A percentile compares a stretch with the other conserved stretches of the same genome.
These are phyloP conservation scores for Trichophaea hybrida DNA, from an alignment of 2,329 filamentous ascomycete genomes.

Conservation along the genomic window DNA sequence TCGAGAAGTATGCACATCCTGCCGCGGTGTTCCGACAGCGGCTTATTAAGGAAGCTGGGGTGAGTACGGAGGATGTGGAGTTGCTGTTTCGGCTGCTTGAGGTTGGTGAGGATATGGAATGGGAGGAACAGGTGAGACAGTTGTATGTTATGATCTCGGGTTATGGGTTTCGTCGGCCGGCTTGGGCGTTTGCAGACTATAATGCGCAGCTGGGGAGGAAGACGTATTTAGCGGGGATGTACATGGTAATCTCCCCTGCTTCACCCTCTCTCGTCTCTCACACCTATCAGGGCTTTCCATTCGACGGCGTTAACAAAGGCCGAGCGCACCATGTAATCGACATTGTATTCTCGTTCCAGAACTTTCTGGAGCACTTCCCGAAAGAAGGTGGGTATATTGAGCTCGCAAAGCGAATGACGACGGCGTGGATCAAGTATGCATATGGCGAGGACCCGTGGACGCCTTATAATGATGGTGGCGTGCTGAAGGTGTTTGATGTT, in stretches of 20 bases:
- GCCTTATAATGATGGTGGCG: neutral
- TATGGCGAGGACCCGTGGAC: constrained; percentile 11
- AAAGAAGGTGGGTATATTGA: constrained; percentile 4
- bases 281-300: neutral
- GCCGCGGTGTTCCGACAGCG: neutral
- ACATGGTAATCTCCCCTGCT: too few species aligned
- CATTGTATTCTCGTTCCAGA: constrained; percentile 2
- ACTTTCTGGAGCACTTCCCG: neutral
- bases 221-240: neutral
- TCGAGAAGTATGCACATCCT: constrained; percentile 3
- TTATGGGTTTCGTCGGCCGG: constrained; percentile 7
- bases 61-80: neutral
- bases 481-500: constrained; percentile 7
- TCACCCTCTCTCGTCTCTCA: neutral
- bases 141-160: constrained; percentile 7
- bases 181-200: constrained; percentile 1
- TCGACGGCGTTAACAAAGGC: neutral
- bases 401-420: neutral
- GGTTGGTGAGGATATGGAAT: neutral
- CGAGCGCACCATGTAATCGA: constrained; percentile 7
- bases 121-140: neutral
- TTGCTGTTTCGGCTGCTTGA: neutral
- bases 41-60: neutral
- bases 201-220: neutral
- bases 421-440: constrained; percentile 3